Conservation (phyloP, 805 yeast genomes). For the Sugiyamaella marilandica region DNA sequence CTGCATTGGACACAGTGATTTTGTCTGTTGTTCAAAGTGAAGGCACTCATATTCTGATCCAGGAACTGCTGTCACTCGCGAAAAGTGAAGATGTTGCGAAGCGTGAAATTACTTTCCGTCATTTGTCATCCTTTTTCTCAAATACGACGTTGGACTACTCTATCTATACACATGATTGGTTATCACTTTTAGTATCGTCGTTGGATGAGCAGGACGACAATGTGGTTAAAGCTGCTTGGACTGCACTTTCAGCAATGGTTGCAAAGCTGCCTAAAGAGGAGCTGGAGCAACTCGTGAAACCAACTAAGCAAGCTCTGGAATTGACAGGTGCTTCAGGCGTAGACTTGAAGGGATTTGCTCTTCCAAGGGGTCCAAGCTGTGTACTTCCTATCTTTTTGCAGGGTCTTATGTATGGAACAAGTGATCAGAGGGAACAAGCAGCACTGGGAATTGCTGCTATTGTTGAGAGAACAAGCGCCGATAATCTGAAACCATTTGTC, state of each 20-base stretch:
- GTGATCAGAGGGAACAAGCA: slow-evolving; percentile 75
- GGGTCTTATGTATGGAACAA: slow-evolving; percentile 90
- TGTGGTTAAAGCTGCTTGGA: slow-evolving; percentile 62
- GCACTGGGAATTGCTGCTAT: slow-evolving; percentile 88
- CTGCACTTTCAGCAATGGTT: slow-evolving; percentile 60
- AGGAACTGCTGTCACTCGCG: slow-evolving; percentile 68
- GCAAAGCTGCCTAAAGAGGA: slow-evolving; percentile 69
- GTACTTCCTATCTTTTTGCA: slow-evolving; percentile 87
- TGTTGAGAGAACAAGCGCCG: slow-evolving; percentile 75
- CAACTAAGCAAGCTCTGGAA: slow-evolving; percentile 71
- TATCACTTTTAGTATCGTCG: slow-evolving; percentile 60
- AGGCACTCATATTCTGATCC: slow-evolving; percentile 81
- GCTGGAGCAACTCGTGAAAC: slow-evolving; percentile 70
- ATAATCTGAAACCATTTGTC: slow-evolving; percentile 72
- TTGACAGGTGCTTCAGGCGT: slow-evolving; percentile 60
- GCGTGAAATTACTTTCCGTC: slow-evolving; percentile 42
- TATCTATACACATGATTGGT: slow-evolving; percentile 69
- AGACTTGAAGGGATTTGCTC: slow-evolving; percentile 66
- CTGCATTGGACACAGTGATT: slow-evolving; percentile 64
- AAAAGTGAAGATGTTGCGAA: slow-evolving; percentile 67
- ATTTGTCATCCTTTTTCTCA: slow-evolving; percentile 64
- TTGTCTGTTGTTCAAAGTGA: slow-evolving; percentile 68
- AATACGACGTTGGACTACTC: slow-evolving; percentile 61
- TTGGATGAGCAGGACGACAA: slow-evolving; percentile 64
- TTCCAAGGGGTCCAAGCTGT: slow-evolving; percentile 78